Conservation (phyloP, 2,329 filamentous ascomycete genomes). For the Aspergillus melleus region DNA sequence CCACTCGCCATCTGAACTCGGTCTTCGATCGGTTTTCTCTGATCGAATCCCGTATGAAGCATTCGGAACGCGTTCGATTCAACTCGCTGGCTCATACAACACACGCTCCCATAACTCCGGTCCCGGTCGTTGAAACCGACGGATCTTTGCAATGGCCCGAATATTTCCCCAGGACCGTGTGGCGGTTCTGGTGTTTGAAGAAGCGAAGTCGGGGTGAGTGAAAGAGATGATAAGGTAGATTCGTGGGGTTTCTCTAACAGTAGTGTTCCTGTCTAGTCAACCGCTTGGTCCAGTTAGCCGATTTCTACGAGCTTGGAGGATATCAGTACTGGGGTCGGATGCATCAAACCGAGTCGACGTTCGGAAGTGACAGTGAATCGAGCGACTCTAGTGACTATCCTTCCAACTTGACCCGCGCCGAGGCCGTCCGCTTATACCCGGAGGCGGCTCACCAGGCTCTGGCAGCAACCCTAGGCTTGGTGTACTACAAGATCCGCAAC, state of each 20-base stretch:
- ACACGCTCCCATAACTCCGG: constrained; percentile 39
- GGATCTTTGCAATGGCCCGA: constrained; percentile 37
- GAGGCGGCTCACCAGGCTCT: constrained; percentile 43
- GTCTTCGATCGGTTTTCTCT: constrained; percentile 30
- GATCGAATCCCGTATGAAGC: constrained; percentile 36
- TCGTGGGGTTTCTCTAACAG: not conserved
- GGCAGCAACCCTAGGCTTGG: constrained; percentile 40
- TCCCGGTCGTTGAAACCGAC: constrained; percentile 36
- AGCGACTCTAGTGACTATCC: constrained; percentile 41
- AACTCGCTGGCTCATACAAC: constrained; percentile 41
- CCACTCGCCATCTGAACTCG: constrained; percentile 29
- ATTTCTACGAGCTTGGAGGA: constrained; percentile 42
- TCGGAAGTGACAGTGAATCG: constrained; percentile 37
- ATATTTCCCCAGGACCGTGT: constrained; percentile 41
- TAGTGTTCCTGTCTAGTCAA: constrained; percentile 32
- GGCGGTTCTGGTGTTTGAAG: constrained; percentile 45
- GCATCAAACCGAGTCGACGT: constrained; percentile 29
- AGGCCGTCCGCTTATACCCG: constrained; percentile 37
- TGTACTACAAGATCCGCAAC: constrained; percentile 44
- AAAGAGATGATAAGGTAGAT: constrained; percentile 3
- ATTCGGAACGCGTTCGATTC: constrained; percentile 40
- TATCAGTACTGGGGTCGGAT: constrained; percentile 42
- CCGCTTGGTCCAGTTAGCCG: constrained; percentile 39
- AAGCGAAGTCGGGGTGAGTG: constrained; percentile 41
- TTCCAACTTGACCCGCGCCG: constrained; percentile 34